Evolutionary conservation across 305 asterid species (phyloP), one percentile per base, ranked within the genome.

Genomic region (Solanum hybrid): DNA sequence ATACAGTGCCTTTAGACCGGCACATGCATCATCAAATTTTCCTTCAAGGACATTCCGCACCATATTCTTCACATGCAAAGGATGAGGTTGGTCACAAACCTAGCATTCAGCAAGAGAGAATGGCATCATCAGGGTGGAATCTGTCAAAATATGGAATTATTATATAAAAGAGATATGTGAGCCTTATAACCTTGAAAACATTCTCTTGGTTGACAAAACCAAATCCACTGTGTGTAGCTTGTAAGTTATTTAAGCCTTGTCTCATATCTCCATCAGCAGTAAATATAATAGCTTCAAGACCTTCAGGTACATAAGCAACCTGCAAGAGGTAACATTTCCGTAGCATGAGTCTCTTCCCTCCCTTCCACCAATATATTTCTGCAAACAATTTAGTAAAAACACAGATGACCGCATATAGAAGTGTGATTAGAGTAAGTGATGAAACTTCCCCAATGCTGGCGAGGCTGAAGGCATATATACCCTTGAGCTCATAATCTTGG

Each of bases 181-280:
- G 81, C 4, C 86, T 84, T 8, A 20, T 90, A 88, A 97, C 99
- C 99, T 97, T 97, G 97, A 97, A 97, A 89, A 97, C 99, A 87
- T 96, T 97, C 92, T 96, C 99, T 92, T 96, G 98, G 95, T 93
- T 97, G 91, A 97, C 98, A 92, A 97, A 96, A 73, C 98, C 97
- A 92, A 97, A 97, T 32, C 99, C 99, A 94, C 98, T 95, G 93
- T 94, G 80, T 86, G 99, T 97, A n/a, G 99, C 99, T 92, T 97
- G 99, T 95, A 97, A 93, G 96, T 97, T 97, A 90, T 97, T 96
- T 94, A 97, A 91, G 73, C 98, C 99, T 84, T 97, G 99, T 90
- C 99, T 93, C 99, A 96, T 97, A 89, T 97, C 99, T 88, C 99
- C 99, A 93, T 97, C 98, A 87, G 99, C 98, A 27, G 99, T 96